Evolutionary conservation across 2,329 filamentous ascomycete genomes (phyloP).

Genomic region (Aspergillus pseudonomiae): DNA sequence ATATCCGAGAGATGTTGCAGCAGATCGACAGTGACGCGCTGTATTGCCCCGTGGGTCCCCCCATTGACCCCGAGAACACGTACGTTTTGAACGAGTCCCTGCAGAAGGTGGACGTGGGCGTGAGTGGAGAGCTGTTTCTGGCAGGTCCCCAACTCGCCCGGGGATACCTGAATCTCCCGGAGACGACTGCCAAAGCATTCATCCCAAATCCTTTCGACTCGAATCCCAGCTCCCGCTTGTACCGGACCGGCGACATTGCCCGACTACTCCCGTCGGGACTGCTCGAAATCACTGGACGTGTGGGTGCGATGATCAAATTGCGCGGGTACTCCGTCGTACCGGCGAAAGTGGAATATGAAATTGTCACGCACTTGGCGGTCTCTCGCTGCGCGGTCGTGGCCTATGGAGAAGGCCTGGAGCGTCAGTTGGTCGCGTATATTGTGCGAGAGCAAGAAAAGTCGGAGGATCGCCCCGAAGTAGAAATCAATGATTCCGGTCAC

Average conservation of each 20-base stretch:
- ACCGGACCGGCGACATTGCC: slow-evolving; percentile 73
- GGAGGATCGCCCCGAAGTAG: slow-evolving; percentile 61
- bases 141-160: slow-evolving; percentile 74
- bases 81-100: slow-evolving; percentile 74
- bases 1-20: slow-evolving; percentile 65
- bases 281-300: slow-evolving; percentile 74
- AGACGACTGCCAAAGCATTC: slow-evolving; percentile 75
- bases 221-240: slow-evolving; percentile 67
- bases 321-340: slow-evolving; percentile 78
- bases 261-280: slow-evolving; percentile 67
- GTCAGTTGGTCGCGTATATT: slow-evolving; percentile 76
- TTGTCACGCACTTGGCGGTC: slow-evolving; percentile 70
- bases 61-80: slow-evolving; percentile 67
- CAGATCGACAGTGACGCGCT: slow-evolving; percentile 61
- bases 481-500: slow-evolving; percentile 71
- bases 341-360: slow-evolving; percentile 73
- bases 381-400: slow-evolving; percentile 71
- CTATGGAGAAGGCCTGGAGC: slow-evolving; percentile 74
- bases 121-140: slow-evolving; percentile 73
- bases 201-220: slow-evolving; percentile 65
- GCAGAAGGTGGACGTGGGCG: slow-evolving; percentile 63
- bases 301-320: slow-evolving; percentile 80
- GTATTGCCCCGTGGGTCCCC: slow-evolving; percentile 74
- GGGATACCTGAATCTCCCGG: slow-evolving; percentile 78
- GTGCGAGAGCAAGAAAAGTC: slow-evolving; percentile 65